Evolutionary conservation across 2,329 filamentous ascomycete species (phyloP).

Genomic region (Aspergillus proliferans): DNA sequence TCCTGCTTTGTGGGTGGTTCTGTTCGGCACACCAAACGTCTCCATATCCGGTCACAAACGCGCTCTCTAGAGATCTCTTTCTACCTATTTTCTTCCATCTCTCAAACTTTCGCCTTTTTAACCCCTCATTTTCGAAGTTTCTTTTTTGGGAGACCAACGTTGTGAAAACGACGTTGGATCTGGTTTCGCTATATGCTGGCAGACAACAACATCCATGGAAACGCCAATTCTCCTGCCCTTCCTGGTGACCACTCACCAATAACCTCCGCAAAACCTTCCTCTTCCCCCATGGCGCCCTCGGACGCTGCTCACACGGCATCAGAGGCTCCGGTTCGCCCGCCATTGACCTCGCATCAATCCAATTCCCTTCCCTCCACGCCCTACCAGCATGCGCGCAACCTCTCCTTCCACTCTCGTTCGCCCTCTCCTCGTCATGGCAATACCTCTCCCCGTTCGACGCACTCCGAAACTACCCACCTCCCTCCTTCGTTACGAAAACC

Average conservation of each 20-base stretch:
- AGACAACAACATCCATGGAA: constrained; percentile 34
- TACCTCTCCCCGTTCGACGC: constrained; percentile 82
- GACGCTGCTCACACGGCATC: constrained; percentile 23
- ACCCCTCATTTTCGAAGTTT: background rate
- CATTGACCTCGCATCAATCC: constrained; percentile 61
- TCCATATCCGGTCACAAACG: background rate
- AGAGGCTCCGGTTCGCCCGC: constrained; percentile 39
- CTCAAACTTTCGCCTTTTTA: background rate
- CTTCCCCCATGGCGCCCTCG: constrained; percentile 33
- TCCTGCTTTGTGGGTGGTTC: background rate
- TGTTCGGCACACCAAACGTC: background rate
- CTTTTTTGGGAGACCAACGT: constrained; percentile 20
- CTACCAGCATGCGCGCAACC: constrained; percentile 77
- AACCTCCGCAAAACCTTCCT: constrained; percentile 32
- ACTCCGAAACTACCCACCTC: constrained; percentile 77
- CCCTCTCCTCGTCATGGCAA: constrained; percentile 73
- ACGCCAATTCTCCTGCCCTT: constrained; percentile 32
- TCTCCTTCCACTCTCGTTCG: constrained; percentile 70
- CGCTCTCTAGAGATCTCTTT: background rate
- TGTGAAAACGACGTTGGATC: constrained; percentile 23
- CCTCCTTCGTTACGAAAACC: constrained; percentile 63
- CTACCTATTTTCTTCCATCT: background rate
- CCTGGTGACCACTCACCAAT: constrained; percentile 39
- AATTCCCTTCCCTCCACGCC: constrained; percentile 91
- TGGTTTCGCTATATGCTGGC: constrained; percentile 35